Base-by-base conservation (phyloP, 2,329 filamentous ascomycete genomes). In the Alternaria sp. region DNA sequence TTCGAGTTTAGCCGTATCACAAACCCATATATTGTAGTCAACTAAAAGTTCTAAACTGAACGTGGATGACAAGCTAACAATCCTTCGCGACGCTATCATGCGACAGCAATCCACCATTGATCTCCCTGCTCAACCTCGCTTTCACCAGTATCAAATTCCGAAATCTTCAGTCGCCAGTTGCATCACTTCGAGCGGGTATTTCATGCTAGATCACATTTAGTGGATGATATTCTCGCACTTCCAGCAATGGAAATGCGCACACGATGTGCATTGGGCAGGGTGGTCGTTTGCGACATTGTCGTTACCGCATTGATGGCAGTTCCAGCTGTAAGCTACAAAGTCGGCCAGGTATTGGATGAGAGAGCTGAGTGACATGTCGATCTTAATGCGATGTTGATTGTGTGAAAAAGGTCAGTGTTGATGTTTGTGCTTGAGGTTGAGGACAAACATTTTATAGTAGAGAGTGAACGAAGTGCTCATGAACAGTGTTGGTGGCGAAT, bases 211-310 rank as follows among this genome's bases (percentile, higher is more conserved):
- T 16, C 6, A 3, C 4, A 14, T 22, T 36, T 32, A 38, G 11
- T 38, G 7, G 5, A 47, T 48, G 16, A 39, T 24, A 7, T 53
- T 47, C 30, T 52, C 55, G 32, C 55, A 58, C 18, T 46, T 39
- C 26, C 42, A 44, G 42, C 48, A 58, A 32, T 43, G 30, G 7
- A 58, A 53, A 32, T 58, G 48, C 11, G 38, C 24, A 20, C 55
- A 58, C 7, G 28, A 26, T 2, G 16, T 7, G 20, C 55, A 58
- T 18, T 20, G 48, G 1, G 55, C 38, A 2, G 55, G 48, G 28
- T 58, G 55, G 8, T 52, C 20, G 3, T 8, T 28, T 7, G 47
- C 36, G 1, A 46, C 30, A 8, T 57, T 57, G 8, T 32, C 5
- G 14, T 18, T 44, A 24, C 51, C 22, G 32, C 54, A 57, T n/a